A percentile compares a stretch with the other conserved stretches of the same genome.
Conservation (phyloP, 306 rosid genomes). For the Pachyrhizus erosus region DNA sequence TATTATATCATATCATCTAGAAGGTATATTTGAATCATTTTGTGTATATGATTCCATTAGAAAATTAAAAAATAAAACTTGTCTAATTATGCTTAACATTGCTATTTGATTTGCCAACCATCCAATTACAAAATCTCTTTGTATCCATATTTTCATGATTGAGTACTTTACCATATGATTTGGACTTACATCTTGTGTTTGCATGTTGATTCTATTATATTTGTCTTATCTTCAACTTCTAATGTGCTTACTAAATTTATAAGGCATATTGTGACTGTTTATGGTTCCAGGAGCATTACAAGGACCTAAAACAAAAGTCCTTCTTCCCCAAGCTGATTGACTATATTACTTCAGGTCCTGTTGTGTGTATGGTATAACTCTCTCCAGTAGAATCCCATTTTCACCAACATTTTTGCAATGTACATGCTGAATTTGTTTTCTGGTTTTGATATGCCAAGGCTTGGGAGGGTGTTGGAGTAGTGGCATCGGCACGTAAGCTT, state of each 20-base stretch:
- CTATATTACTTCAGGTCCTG: slow-evolving; percentile 96
- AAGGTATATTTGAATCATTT: slow-evolving; percentile 17
- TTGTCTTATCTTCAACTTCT: slow-evolving; percentile 32
- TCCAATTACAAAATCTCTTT: neutral
- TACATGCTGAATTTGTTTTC: slow-evolving; percentile 33
- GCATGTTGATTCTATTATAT: slow-evolving; percentile 19
- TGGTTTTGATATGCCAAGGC: slow-evolving; percentile 62
- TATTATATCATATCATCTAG: neutral
- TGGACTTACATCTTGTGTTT: slow-evolving; percentile 9
- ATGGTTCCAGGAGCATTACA: slow-evolving; percentile 85
- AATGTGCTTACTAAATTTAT: neutral
- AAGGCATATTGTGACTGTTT: slow-evolving; percentile 35
- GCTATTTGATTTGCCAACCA: slow-evolving; percentile 22
- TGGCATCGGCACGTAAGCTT: slow-evolving; percentile 93
- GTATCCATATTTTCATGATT: slow-evolving; percentile 26
- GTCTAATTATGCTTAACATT: neutral
- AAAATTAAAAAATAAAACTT: neutral
- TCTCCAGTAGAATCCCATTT: neutral
- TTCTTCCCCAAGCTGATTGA: slow-evolving; percentile 87
- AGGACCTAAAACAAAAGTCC: slow-evolving; percentile 81
- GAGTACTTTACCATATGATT: slow-evolving; percentile 8
- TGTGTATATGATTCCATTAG: neutral
- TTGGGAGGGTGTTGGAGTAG: slow-evolving; percentile 98
- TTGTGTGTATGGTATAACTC: slow-evolving; percentile 86
- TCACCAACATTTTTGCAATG: slow-evolving; percentile 14